These are phyloP conservation scores for Priceomyces castillae DNA, from an alignment of 805 yeast species.

Conservation along the genomic window DNA sequence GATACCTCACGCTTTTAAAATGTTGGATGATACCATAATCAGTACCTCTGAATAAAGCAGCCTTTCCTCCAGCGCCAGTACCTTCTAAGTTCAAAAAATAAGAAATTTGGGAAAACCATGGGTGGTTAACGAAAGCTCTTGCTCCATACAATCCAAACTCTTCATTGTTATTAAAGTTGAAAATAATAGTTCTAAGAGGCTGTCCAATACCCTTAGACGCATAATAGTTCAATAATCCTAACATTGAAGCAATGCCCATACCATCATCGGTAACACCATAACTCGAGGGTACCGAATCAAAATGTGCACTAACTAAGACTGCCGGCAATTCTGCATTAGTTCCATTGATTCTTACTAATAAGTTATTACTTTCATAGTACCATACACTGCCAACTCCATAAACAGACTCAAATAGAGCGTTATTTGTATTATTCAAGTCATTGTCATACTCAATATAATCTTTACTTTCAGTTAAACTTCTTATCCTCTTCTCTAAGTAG, in stretches of 20 bases:
- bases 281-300: constrained; percentile 83
- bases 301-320: constrained; percentile 78
- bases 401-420: constrained; percentile 50
- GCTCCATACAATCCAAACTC: constrained; percentile 89
- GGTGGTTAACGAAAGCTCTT: constrained; percentile 63
- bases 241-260: constrained; percentile 76
- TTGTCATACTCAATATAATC: constrained; percentile 37
- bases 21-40: constrained; percentile 68
- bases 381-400: constrained; percentile 51
- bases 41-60: constrained; percentile 79
- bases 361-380: constrained; percentile 81
- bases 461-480: constrained; percentile 25
- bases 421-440: constrained; percentile 41
- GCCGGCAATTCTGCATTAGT: constrained; percentile 57
- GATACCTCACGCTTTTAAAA: constrained; percentile 54
- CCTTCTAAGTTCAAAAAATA: constrained; percentile 85
- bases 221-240: constrained; percentile 62
- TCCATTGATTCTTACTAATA: constrained; percentile 76
- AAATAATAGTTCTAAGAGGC: constrained; percentile 70
- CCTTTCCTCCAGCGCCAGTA: constrained; percentile 87
- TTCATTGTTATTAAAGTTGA: constrained; percentile 87
- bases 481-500: constrained; percentile 49
- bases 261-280: constrained; percentile 93
- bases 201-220: constrained; percentile 30
- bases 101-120: constrained; percentile 60